A percentile compares a stretch with the other conserved stretches of the same genome.
phyloP scores from a whole-genome alignment of 306 rosid species.

The Acacia melanoxylon region DNA sequence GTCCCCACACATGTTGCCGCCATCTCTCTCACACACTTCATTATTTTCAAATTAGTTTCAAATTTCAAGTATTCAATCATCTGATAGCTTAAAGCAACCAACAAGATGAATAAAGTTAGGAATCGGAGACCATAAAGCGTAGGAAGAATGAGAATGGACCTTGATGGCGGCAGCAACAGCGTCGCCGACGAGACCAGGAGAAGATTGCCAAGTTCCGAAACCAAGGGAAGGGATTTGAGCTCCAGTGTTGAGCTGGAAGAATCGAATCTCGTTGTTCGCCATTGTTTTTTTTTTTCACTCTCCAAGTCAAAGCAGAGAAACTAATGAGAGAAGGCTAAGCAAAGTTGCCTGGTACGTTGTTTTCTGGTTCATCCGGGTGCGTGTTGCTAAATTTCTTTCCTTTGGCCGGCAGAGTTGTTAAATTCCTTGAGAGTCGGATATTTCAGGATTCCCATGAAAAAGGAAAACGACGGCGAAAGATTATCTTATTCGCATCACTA shows the following conservation, averaged over 20 bases:
- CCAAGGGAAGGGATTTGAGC: constrained; percentile 81
- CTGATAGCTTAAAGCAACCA: background rate
- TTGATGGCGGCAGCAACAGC: constrained; percentile 70
- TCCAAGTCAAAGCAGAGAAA: background rate
- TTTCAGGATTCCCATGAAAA: background rate
- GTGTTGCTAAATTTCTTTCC: background rate
- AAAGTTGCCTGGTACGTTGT: too few relatives aligned
- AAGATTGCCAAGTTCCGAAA: constrained; percentile 84
- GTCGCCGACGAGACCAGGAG: constrained; percentile 61
- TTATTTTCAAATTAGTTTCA: background rate
- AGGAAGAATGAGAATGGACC: constrained; percentile 33
- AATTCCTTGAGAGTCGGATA: background rate
- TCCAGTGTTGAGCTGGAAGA: constrained; percentile 67
- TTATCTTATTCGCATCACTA: too few relatives aligned
- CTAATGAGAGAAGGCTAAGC: background rate
- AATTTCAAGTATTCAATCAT: background rate
- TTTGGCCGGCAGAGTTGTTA: too few relatives aligned
- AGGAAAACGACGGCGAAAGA: too few relatives aligned
- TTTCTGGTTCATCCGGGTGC: background rate
- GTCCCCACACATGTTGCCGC: background rate
- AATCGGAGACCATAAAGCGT: background rate
- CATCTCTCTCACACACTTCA: background rate
- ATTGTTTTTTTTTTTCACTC: constrained; percentile 13
- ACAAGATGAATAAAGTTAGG: background rate
- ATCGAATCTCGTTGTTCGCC: constrained; percentile 37